Evolutionary conservation across 805 yeast species (phyloP).

Genomic region (Clavispora vitiphila): DNA sequence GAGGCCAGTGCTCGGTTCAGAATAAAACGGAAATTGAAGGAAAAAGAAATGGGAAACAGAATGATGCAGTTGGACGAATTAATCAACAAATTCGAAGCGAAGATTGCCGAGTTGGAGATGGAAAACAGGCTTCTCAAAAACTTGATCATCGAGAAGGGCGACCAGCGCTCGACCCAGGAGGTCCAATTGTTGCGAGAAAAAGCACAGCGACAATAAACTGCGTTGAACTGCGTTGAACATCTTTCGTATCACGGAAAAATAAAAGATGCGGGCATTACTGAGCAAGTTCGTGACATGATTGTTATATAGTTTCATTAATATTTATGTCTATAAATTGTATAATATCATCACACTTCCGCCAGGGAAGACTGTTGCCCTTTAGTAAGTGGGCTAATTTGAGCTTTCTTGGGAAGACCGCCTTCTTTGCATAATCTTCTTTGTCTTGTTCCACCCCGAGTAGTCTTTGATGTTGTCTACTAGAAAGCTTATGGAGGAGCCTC

Average conservation of each 20-base stretch:
- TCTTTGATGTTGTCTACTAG: constrained; percentile 28
- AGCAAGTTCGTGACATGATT: no score
- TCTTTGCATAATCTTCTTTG: constrained; percentile 23
- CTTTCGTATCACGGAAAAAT: neutral
- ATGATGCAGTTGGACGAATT: constrained; percentile 40
- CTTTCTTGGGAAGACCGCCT: constrained; percentile 19
- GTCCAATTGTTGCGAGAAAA: constrained; percentile 28
- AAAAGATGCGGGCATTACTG: neutral
- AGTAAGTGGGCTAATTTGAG: neutral
- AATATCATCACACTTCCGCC: neutral
- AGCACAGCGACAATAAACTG: constrained; percentile 1
- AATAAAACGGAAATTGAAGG: constrained; percentile 55
- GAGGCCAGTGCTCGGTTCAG: constrained; percentile 65
- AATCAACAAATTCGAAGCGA: constrained; percentile 40
- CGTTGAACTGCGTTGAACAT: no score
- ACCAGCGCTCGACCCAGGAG: constrained; percentile 38
- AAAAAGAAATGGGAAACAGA: constrained; percentile 52
- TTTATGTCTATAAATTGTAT: neutral
- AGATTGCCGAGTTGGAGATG: constrained; percentile 52
- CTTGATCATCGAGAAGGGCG: constrained; percentile 50
- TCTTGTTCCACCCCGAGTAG: constrained; percentile 23
- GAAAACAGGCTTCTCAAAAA: constrained; percentile 56
- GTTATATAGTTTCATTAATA: neutral
- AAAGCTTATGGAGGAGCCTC: constrained; percentile 31
- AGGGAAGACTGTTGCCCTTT: neutral